Evolutionary conservation across 345 rosid species (phyloP).

Genomic region (Eucalyptus sp.): DNA sequence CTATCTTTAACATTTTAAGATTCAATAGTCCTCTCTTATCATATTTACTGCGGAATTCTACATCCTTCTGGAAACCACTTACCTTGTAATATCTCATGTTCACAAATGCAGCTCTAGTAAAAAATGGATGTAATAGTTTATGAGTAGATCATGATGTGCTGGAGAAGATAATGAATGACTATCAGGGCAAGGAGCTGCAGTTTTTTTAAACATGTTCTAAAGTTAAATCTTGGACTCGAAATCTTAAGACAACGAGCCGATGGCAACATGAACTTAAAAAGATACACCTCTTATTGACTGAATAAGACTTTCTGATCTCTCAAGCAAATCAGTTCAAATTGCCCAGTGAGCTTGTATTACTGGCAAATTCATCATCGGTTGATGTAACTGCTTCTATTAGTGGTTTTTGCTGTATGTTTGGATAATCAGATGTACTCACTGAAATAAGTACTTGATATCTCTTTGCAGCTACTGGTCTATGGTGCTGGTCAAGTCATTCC

Average conservation of each 20-base stretch:
- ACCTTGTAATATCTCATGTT: neutral
- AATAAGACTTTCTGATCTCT: neutral
- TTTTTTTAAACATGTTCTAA: neutral
- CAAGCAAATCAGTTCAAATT: neutral
- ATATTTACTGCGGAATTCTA: neutral
- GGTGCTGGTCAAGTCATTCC: slow-evolving; percentile 87
- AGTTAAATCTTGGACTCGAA: neutral
- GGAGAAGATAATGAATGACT: neutral
- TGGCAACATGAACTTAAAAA: neutral
- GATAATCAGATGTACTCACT: neutral
- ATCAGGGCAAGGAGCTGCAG: neutral
- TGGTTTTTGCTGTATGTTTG: neutral
- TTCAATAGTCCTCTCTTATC: neutral
- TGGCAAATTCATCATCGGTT: neutral
- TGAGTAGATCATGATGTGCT: neutral
- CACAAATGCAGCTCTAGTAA: neutral
- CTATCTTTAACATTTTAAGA: neutral
- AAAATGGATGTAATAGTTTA: neutral
- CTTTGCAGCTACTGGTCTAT: slow-evolving; percentile 75
- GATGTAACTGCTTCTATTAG: neutral
- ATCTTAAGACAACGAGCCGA: neutral
- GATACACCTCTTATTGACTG: neutral
- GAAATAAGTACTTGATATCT: neutral
- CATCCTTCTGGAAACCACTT: neutral
- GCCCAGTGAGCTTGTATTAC: neutral